These are phyloP conservation scores for Apostasia ramifera DNA, from an alignment of 106 monocot genomes.

Conservation along the genomic window DNA sequence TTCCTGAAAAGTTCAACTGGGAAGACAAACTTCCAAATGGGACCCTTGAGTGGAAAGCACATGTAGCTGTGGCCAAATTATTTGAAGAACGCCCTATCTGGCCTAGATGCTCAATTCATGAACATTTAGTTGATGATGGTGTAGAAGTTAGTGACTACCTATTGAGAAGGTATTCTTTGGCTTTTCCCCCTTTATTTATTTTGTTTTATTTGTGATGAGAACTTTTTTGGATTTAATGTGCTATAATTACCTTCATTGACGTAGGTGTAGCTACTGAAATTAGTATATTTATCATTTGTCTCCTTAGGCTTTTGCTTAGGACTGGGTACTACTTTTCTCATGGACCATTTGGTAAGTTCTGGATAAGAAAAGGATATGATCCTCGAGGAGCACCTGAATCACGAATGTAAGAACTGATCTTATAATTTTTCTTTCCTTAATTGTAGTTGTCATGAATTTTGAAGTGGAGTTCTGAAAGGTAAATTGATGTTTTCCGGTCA, in stretches of 20 bases:
- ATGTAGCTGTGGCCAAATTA: conserved; percentile 64
- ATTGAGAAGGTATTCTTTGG: conserved; percentile 49
- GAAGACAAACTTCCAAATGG: conserved; percentile 65
- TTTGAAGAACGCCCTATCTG: conserved; percentile 88
- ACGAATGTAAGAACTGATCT: conserved; percentile 45
- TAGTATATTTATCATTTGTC: neutral
- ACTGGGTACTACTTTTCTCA: conserved; percentile 86
- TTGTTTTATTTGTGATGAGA: neutral
- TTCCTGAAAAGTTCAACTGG: conserved; percentile 73
- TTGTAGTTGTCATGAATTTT: too few relatives aligned
- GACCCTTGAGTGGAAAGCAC: conserved; percentile 65
- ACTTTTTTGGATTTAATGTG: neutral
- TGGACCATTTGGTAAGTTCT: conserved; percentile 91
- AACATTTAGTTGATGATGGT: conserved; percentile 65
- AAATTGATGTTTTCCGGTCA: too few relatives aligned
- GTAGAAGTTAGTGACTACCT: conserved; percentile 38
- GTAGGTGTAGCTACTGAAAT: neutral
- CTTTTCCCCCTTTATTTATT: neutral
- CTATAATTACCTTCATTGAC: neutral
- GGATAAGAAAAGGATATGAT: conserved; percentile 96
- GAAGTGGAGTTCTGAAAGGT: too few relatives aligned
- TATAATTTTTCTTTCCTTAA: too few relatives aligned
- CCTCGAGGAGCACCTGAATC: conserved; percentile 87
- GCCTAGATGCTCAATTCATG: conserved; percentile 72
- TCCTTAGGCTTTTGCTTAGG: conserved; percentile 64